These are phyloP conservation scores for Rhizophora apiculata DNA, from an alignment of 345 rosid species.

Conservation along the genomic window DNA sequence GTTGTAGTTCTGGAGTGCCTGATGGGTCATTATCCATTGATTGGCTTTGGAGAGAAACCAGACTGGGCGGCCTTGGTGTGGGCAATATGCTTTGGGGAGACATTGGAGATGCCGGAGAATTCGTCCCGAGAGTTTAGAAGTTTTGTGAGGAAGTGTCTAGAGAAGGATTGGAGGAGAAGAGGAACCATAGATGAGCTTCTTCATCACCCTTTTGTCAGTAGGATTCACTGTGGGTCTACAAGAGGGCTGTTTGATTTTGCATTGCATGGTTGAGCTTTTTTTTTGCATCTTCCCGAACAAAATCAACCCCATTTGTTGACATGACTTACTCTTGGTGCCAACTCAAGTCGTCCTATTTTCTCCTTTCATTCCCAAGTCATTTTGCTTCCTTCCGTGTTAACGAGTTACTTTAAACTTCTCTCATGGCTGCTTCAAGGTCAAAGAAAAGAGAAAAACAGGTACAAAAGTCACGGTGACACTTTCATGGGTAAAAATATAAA, in stretches of 20 bases:
- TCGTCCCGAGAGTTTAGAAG: conserved; percentile 43
- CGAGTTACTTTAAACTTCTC: too few species aligned
- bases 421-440: too few species aligned
- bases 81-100: conserved; percentile 51
- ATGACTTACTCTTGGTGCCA: too few species aligned
- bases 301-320: too few species aligned
- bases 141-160: conserved; percentile 53
- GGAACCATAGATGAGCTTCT: conserved; percentile 53
- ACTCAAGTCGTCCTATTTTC: too few species aligned
- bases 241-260: conserved; percentile 9
- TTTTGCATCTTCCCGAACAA: too few species aligned
- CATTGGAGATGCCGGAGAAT: conserved; percentile 40
- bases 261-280: neutral
- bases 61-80: conserved; percentile 60
- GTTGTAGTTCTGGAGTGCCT: conserved; percentile 58
- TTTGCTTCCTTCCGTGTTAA: too few species aligned
- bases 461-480: too few species aligned
- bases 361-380: too few species aligned
- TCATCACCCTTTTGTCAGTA: conserved; percentile 47
- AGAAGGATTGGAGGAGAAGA: conserved; percentile 63
- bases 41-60: conserved; percentile 44
- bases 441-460: too few species aligned
- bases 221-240: conserved; percentile 4
- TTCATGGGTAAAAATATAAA: too few species aligned
- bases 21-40: conserved; percentile 59